A percentile compares a stretch with the other conserved stretches of the same genome.
Evolutionary conservation across 2,329 filamentous ascomycete genomes (phyloP).

Genomic region (Xylaria multiplex): DNA sequence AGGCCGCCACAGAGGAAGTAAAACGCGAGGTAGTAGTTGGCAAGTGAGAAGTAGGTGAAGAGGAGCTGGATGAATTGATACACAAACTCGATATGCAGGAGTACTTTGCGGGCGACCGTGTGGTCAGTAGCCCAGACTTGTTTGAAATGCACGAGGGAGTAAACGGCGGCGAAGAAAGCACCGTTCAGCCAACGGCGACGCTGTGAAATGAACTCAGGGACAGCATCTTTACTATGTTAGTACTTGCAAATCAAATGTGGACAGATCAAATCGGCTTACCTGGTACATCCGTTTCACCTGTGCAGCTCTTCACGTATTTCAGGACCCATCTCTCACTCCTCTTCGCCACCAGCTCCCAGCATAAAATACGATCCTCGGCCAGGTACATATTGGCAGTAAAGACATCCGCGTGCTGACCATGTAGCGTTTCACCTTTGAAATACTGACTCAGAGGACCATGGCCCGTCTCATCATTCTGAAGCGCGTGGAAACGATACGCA

Average conservation of each 20-base stretch:
- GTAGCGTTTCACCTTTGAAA: slow-evolving; percentile 95
- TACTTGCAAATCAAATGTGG: slow-evolving; percentile 38
- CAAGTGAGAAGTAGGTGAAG: slow-evolving; percentile 97
- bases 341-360: slow-evolving; percentile 96
- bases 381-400: slow-evolving; percentile 99
- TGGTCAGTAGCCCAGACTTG: slow-evolving; percentile 96
- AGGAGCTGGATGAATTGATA: slow-evolving; percentile 93
- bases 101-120: slow-evolving; percentile 84
- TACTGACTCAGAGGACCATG: slow-evolving; percentile 95
- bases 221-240: slow-evolving; percentile 70
- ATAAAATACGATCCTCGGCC: slow-evolving; percentile 95
- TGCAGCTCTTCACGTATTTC: slow-evolving; percentile 97
- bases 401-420: slow-evolving; percentile 86
- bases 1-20: slow-evolving; percentile 97
- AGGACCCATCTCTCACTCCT: slow-evolving; percentile 94
- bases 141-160: slow-evolving; percentile 92
- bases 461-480: slow-evolving; percentile 96
- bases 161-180: slow-evolving; percentile 97
- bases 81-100: slow-evolving; percentile 93
- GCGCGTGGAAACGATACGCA: slow-evolving; percentile 92
- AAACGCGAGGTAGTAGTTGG: slow-evolving; percentile 99
- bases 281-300: slow-evolving; percentile 96
- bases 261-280: slow-evolving; percentile 65
- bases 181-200: slow-evolving; percentile 97
- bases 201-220: slow-evolving; percentile 97